Evolutionary conservation across 2,329 filamentous ascomycete genomes (phyloP).

Genomic region (Botryosphaeria agaves): DNA sequence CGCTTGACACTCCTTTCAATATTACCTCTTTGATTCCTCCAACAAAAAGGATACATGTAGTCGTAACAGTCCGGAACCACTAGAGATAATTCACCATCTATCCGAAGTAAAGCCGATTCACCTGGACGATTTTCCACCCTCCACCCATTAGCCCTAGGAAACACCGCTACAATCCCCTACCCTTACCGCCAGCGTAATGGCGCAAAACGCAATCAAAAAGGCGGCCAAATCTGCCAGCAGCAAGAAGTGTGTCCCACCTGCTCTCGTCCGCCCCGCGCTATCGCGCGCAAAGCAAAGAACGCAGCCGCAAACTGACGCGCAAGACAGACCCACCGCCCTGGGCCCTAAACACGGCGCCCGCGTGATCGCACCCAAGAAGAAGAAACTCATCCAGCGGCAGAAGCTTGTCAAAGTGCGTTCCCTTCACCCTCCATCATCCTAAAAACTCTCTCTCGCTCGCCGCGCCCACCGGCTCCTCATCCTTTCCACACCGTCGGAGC

Average conservation of each 20-base stretch:
- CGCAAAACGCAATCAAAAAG: constrained; percentile 32
- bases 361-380: constrained; percentile 50
- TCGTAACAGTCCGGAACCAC: no score
- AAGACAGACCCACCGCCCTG: constrained; percentile 16
- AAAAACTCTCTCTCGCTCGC: neutral
- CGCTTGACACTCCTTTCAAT: no score
- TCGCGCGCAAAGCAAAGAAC: neutral
- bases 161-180: no score
- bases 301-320: neutral
- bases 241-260: constrained; percentile 20
- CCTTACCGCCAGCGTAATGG: no score
- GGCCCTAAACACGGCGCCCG: constrained; percentile 41
- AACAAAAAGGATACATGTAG: no score
- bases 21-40: no score
- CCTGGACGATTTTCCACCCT: no score
- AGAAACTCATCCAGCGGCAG: constrained; percentile 38
- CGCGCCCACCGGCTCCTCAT: neutral
- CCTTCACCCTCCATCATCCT: neutral
- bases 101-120: no score
- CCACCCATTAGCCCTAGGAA: no score
- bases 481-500: no score
- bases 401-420: constrained; percentile 41
- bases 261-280: neutral
- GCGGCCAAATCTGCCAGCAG: constrained; percentile 16
- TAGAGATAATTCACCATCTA: no score